A percentile compares a stretch with the other conserved stretches of the same genome.
These are phyloP conservation scores for Suillus placidus DNA, from an alignment of 768 basidiomycete species.

Conservation along the genomic window DNA sequence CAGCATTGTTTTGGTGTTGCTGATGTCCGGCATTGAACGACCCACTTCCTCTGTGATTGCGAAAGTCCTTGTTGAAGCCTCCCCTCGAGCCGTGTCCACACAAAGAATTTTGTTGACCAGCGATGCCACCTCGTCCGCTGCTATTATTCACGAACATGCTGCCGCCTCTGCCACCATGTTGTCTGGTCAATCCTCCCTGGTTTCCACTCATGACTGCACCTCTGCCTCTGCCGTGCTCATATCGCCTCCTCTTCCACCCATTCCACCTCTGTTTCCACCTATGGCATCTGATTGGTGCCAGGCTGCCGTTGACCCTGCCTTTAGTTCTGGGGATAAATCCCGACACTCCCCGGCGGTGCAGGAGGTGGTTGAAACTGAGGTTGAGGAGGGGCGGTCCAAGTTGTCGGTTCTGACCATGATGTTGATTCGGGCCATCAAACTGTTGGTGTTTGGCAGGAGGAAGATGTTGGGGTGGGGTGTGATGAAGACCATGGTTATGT, in stretches of 20 bases:
- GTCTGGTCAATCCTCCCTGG: conserved; percentile 48
- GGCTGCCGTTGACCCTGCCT: conserved; percentile 41
- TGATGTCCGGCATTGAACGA: conserved; percentile 21
- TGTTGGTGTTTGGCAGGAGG: conserved; percentile 91
- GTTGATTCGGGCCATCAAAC: conserved; percentile 72
- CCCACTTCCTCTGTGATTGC: too few species aligned
- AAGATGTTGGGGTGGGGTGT: conserved; percentile 75
- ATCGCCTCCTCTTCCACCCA: conserved; percentile 45
- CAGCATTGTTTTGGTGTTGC: conserved; percentile 41
- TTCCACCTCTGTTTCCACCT: conserved; percentile 49
- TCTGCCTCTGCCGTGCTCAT: conserved; percentile 41
- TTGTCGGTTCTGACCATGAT: conserved; percentile 43
- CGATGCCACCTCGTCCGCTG: conserved; percentile 43
- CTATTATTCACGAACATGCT: conserved; percentile 35
- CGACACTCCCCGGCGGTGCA: conserved; percentile 26
- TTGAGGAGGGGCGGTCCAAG: conserved; percentile 50
- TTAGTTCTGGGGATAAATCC: conserved; percentile 31
- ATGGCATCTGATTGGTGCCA: conserved; percentile 42
- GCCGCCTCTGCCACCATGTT: conserved; percentile 43
- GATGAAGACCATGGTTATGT: conserved; percentile 54
- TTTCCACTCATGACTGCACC: conserved; percentile 51
- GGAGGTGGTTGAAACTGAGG: conserved; percentile 55
- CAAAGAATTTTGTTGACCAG: conserved; percentile 48
- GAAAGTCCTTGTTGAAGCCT: too few species aligned
- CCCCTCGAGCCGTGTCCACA: conserved; percentile 49